These are phyloP conservation scores for Chrysoporthe deuterocubensis DNA, from an alignment of 2,329 filamentous ascomycete species.

Conservation along the genomic window DNA sequence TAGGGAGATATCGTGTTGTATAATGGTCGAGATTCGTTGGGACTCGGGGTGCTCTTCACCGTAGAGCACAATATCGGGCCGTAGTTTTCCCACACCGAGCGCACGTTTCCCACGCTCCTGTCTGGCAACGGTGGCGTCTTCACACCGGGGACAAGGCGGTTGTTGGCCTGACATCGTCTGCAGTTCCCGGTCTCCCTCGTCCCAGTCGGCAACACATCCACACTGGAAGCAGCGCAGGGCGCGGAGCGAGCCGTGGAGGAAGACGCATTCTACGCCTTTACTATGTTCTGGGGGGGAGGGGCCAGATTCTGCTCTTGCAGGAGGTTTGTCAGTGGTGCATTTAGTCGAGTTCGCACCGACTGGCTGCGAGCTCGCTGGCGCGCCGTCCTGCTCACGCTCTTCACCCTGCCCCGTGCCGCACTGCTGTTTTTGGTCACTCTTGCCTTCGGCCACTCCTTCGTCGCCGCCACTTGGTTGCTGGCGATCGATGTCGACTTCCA, in stretches of 20 bases:
- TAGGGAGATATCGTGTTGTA: constrained; percentile 68
- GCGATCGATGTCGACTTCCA: neutral
- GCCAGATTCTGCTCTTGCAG: constrained; percentile 15
- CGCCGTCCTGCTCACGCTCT: neutral
- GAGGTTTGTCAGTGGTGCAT: constrained; percentile 27
- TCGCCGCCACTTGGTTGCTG: neutral
- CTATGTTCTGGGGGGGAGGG: constrained; percentile 34
- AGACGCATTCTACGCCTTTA: constrained; percentile 67
- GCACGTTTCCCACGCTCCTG: constrained; percentile 69
- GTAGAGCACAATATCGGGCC: constrained; percentile 75
- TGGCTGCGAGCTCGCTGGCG: constrained; percentile 4
- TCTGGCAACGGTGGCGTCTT: constrained; percentile 63
- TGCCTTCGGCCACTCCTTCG: neutral
- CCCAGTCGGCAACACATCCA: constrained; percentile 62
- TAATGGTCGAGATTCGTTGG: constrained; percentile 69
- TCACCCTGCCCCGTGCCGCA: neutral
- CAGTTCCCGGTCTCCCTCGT: constrained; percentile 57
- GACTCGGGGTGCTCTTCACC: constrained; percentile 74
- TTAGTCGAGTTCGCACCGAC: neutral
- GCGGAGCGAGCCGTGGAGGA: constrained; percentile 71
- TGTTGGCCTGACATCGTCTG: constrained; percentile 67
- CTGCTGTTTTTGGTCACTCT: neutral
- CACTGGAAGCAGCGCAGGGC: constrained; percentile 68
- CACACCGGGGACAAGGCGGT: constrained; percentile 69
- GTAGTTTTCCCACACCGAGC: constrained; percentile 67